Base-by-base conservation (phyloP, 2,329 filamentous ascomycete genomes). In the Monosporascus cannonballus region DNA sequence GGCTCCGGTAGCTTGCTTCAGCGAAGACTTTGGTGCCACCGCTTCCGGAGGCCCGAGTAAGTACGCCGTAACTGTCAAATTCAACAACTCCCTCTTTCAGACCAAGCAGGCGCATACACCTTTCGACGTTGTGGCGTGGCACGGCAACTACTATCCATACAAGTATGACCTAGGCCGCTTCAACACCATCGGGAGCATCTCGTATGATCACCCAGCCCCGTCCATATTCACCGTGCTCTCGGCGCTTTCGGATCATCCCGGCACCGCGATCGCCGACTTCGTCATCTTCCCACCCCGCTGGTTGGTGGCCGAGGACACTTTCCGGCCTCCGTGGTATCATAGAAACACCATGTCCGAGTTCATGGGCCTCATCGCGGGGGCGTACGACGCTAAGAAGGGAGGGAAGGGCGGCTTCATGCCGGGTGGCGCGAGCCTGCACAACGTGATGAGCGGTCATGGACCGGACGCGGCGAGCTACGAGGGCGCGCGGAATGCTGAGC, bases 61-160 rank as follows among this genome's bases (percentile, higher is more conserved):
- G 48, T 69, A 72, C 67, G 78, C 73, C 15, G 70, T 87, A 27
- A 75, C 76, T 49, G 74, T 73, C 60, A 85, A 85, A 61, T 84
- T 85, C 61, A 80, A 80, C 57, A 82, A 84, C 57, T 76, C 77
- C 44, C 75, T 87, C 47, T 87, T 86, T 67, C 71, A 73, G 17
- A 80, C 81, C 24, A 76, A 70, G 46, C 84, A 87, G 65, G 69
- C 75, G 6, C 85, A 87, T 64, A 83, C 80, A 0, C 85, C 85
- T 0, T 88, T 86, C 61, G 84, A 88, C 59, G 76, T 87, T 3
- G 84, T 87, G 14, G 83, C 82, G n/a, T 87, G 84, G 84, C 84
- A 87, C 60, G 85, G 85, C 18, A 84, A 80, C 54, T 88, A 87
- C 67, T 83, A 83, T 56, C 85, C 85, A 0, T 87, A 83, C 72